These are phyloP conservation scores for Nyssa sinensis DNA, from an alignment of 148 eudicot species.

Conservation along the genomic window DNA sequence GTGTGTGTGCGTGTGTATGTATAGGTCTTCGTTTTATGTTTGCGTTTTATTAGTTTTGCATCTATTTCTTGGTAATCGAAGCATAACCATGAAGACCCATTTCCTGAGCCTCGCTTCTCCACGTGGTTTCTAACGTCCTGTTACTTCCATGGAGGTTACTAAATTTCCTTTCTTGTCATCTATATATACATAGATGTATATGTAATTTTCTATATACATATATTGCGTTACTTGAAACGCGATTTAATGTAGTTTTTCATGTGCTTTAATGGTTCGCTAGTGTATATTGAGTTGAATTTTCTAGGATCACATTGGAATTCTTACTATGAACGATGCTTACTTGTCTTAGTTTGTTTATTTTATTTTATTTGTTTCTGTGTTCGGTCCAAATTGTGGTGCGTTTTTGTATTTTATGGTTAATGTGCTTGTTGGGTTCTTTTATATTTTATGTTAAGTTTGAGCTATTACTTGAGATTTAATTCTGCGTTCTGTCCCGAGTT, in stretches of 20 bases:
- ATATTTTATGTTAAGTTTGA: constrained; percentile 9
- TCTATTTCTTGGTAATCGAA: constrained; percentile 20
- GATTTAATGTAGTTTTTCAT: constrained; percentile 5
- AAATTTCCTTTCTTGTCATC: neutral
- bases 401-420: constrained; percentile 12
- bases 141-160: constrained; percentile 15
- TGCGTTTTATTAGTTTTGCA: constrained; percentile 24
- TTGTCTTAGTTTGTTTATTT: neutral
- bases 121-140: constrained; percentile 4
- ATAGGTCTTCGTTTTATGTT: neutral
- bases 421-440: constrained; percentile 11
- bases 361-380: constrained; percentile 2
- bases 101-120: constrained; percentile 14
- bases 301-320: constrained; percentile 23
- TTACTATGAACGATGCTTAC: neutral
- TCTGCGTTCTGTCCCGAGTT: neutral
- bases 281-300: constrained; percentile 14
- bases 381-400: constrained; percentile 5
- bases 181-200: neutral
- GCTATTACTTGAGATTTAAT: neutral
- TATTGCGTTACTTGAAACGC: constrained; percentile 7
- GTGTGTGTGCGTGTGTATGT: neutral
- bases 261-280: neutral
- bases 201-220: neutral
- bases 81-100: constrained; percentile 23